A percentile compares a stretch with the other conserved stretches of the same genome.
These are phyloP conservation scores for Metrosideros polymorpha DNA, from an alignment of 441 rosid species.

Conservation along the genomic window DNA sequence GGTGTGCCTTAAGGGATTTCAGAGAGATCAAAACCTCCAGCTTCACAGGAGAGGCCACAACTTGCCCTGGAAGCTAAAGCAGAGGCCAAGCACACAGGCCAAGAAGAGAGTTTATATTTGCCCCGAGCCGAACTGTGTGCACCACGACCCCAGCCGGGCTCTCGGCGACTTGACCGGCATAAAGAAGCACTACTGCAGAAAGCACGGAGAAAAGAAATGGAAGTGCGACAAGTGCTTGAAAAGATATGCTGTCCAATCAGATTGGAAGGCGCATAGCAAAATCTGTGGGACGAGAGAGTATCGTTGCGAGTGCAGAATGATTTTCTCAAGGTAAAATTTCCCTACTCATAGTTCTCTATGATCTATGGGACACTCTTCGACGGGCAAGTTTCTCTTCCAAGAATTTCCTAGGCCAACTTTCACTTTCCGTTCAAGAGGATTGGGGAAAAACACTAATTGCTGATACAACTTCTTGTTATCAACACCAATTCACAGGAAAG, in stretches of 20 bases:
- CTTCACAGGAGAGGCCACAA: constrained; percentile 63
- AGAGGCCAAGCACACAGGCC: constrained; percentile 32
- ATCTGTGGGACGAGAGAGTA: constrained; percentile 61
- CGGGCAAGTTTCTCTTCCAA: neutral
- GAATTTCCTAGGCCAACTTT: neutral
- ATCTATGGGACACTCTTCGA: neutral
- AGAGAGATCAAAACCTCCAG: constrained; percentile 61
- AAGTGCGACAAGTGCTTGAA: constrained; percentile 59
- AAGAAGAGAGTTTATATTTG: constrained; percentile 52
- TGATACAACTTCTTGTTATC: neutral
- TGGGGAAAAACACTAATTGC: neutral
- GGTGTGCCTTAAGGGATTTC: constrained; percentile 59
- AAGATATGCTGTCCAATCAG: constrained; percentile 55
- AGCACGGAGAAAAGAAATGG: constrained; percentile 68
- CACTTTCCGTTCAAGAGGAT: neutral
- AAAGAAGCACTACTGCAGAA: constrained; percentile 57
- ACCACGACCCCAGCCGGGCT: constrained; percentile 54
- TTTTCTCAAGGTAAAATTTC: constrained; percentile 42
- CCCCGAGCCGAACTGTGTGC: constrained; percentile 51
- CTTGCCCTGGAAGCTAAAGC: constrained; percentile 70
- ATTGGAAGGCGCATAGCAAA: constrained; percentile 57
- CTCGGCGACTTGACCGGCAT: constrained; percentile 53
- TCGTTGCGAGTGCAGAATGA: constrained; percentile 50
- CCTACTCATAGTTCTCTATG: neutral
- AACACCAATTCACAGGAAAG: constrained; percentile 26